These are phyloP conservation scores for Themeda triandra DNA, from an alignment of 176 grass and related monocot genomes.

Conservation along the genomic window DNA sequence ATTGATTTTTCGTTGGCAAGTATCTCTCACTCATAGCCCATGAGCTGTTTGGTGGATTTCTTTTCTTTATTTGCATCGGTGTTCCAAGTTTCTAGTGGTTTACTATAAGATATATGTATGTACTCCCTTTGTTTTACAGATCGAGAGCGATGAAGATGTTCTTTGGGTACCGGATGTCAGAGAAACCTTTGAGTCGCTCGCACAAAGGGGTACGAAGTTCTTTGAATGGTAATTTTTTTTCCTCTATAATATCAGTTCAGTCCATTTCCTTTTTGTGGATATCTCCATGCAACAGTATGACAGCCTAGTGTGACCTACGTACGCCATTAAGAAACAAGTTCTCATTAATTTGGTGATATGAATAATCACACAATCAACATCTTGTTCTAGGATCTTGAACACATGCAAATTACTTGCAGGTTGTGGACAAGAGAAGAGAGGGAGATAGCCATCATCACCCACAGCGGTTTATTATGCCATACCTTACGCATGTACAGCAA, in stretches of 20 bases:
- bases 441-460: conserved; percentile 80
- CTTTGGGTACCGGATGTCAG: conserved; percentile 72
- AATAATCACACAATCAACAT: neutral
- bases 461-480: conserved; percentile 71
- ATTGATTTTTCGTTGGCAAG: conserved; percentile 97
- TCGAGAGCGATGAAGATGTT: conserved; percentile 85
- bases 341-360: neutral
- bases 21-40: conserved; percentile 1
- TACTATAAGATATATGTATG: neutral
- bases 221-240: conserved; percentile 67
- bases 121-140: conserved; percentile 27
- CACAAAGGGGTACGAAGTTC: conserved; percentile 79
- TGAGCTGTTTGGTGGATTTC: neutral
- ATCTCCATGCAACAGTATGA: neutral
- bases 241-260: neutral
- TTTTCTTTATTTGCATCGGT: neutral
- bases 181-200: conserved; percentile 63
- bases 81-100: neutral
- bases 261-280: neutral
- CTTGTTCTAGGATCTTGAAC: neutral
- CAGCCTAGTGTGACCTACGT: neutral
- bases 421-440: conserved; percentile 90
- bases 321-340: neutral
- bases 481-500: conserved; percentile 62
- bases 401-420: conserved; percentile 47